Conservation (phyloP, 768 basidiomycete genomes). For the Pisolithus microcarpus region DNA sequence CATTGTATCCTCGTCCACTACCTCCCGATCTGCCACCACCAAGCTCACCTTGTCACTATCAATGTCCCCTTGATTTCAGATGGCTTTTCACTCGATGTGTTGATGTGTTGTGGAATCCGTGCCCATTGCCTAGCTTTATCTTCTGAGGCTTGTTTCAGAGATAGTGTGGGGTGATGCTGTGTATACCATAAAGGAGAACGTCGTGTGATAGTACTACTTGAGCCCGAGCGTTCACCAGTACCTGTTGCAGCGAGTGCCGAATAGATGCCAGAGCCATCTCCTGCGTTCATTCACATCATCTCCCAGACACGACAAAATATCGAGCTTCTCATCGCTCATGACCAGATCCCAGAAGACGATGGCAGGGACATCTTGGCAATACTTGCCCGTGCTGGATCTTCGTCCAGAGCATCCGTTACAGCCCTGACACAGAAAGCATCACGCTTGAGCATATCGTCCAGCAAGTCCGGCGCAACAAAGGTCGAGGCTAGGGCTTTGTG, state of each 20-base stretch:
- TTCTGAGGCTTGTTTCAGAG: no score
- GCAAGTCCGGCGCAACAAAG: constrained; percentile 2
- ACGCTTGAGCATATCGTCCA: constrained; percentile 20
- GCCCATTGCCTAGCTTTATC: no score
- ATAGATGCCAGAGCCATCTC: constrained; percentile 17
- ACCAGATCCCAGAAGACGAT: constrained; percentile 34
- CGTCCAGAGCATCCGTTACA: constrained; percentile 8
- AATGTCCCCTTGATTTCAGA: no score
- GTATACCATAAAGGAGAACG: no score
- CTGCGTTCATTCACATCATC: constrained; percentile 32
- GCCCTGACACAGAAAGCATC: constrained; percentile 18
- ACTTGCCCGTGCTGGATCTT: constrained; percentile 23
- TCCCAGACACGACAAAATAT: constrained; percentile 42
- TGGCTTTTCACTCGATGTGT: no score
- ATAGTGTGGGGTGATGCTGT: no score
- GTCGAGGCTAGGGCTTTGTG: constrained; percentile 24
- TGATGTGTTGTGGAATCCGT: no score
- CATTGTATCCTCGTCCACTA: no score
- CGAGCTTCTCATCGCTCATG: constrained; percentile 37
- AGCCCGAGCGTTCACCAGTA: no score
- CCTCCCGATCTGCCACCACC: no score
- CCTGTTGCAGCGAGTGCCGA: no score
- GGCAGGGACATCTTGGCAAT: constrained; percentile 34
- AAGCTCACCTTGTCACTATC: constrained; percentile 11
- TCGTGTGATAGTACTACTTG: no score